These are phyloP conservation scores for Chlorella vulgaris DNA, from an alignment of 139 green algal genomes.

Conservation along the genomic window DNA sequence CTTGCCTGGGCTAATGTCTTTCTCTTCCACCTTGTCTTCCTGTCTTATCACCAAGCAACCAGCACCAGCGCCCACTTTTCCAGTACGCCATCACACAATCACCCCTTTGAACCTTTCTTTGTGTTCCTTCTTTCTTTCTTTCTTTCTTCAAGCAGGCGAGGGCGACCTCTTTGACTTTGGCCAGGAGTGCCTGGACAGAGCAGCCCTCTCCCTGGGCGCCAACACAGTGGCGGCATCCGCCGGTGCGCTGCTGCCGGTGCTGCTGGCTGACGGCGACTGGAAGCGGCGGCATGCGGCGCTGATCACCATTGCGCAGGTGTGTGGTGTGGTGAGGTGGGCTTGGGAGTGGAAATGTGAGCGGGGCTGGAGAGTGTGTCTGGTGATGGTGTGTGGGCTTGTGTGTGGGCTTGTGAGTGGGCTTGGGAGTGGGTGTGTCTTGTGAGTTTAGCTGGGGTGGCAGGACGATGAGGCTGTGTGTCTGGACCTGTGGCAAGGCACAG, in stretches of 20 bases:
- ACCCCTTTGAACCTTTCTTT: background rate
- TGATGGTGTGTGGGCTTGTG: background rate
- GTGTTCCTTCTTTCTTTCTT: background rate
- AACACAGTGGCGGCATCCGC: conserved; percentile 88
- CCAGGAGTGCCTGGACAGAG: conserved; percentile 93
- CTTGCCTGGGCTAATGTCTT: too few species aligned
- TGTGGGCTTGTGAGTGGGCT: too few species aligned
- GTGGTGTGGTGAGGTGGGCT: background rate
- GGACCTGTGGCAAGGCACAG: too few species aligned
- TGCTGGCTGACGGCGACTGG: conserved; percentile 85
- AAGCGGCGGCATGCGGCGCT: conserved; percentile 91
- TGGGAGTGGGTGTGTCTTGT: too few species aligned
- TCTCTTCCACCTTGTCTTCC: too few species aligned
- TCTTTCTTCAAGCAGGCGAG: conserved; percentile 55
- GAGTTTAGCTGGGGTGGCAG: too few species aligned
- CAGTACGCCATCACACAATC: too few species aligned
- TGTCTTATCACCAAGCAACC: too few species aligned
- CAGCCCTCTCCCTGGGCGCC: conserved; percentile 90
- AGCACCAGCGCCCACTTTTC: too few species aligned
- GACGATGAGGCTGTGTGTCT: too few species aligned
- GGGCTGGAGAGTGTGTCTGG: background rate
- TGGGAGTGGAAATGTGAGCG: background rate
- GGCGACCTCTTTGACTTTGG: conserved; percentile 83
- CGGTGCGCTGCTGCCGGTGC: conserved; percentile 71
- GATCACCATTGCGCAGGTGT: conserved; percentile 61